Base-by-base conservation (phyloP, 768 basidiomycete genomes). In the Boletus huronensis region DNA sequence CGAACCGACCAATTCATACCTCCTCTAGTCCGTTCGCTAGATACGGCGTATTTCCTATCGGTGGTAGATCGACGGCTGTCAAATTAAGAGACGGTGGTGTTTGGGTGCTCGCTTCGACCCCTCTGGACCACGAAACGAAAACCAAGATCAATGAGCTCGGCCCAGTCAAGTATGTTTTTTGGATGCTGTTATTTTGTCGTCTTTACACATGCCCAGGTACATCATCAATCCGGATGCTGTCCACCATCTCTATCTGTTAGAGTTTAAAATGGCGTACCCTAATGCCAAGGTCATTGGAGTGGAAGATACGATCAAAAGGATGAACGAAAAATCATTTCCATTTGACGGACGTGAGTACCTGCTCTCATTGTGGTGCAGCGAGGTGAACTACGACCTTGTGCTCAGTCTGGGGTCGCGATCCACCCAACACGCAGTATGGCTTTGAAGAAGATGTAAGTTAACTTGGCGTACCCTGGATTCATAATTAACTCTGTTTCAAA, bases 91-190 rank as follows among this genome's bases (percentile, higher is more conserved):
- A 80, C 47, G 84, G 86, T 35, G 84, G 81, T 13, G 83, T 94
- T 26, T 94, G 90, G 83, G 76, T 93, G 13, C 74, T 92, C n/a
- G 91, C 89, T 0, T 92, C 90, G 1, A 87, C 87, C 8, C 87
- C 88, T 0, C 72, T 90, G 50, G 80, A 82, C 35, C 72, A 74
- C 3, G 82, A 82, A 26, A 92, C 90, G 3, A 85, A 85, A 64
- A 54, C 70, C 4, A 84, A 79, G 42, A 69, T 92, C 9, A 76
- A 82, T 43, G 74, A 77, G 25, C 72, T 93, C 2, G 90, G 92
- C 0, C 78, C 81, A 13, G 87, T 92, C 50, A 85, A 83, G 83
- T 86, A 50, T 26, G 26, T 48, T 23, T 17, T 17, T 48, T 4
- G 10, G 36, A 31, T 40, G 9, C 40, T 26, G 35, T 50, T 35